Evolutionary conservation across 2,329 filamentous ascomycete genomes (phyloP), one percentile per base, ranked within the genome.

Genomic region (Phoma sp.): DNA sequence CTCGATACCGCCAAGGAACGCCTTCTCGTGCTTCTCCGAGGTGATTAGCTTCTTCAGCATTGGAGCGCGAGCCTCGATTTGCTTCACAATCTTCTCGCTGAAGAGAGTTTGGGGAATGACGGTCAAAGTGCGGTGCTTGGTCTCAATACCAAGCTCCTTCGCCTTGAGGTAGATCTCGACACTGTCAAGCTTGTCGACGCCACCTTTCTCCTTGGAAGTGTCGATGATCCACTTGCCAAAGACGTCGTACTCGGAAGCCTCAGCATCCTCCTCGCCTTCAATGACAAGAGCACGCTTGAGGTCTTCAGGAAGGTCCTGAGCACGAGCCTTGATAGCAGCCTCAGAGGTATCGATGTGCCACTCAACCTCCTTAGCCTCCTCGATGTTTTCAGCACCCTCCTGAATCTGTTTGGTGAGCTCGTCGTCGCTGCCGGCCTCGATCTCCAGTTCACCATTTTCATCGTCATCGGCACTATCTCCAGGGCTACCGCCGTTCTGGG

Each of bases 261-360:
- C 92, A 52, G 92, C 91, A 57, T 90, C 91, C 36, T 96, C 88
- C 9, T 88, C 91, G 11, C 88, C 92, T 53, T 90, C 90, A 56
- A 96, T 84, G 69, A 90, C 91, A 62, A 98, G 87, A 73, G 92
- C 90, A 74, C 91, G 88, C 85, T 97, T 96, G 74, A 99, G 89
- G 73, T 98, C 95, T 64, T 88, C 88, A n/a, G 95, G 92, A 45
- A 99, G 89, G 63, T 92, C 88, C 77, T 93, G 90, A 74, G 93
- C 91, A 77, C 95, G 95, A 68, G 93, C 93, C 80, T 90, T 93
- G 81, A 98, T 90, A 63, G 95, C 95, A 76, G 92, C 92, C 76
- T 93, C 92, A 61, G 93, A 97, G 81, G 96, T 95, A 76, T 99
- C 95, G 56, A 98, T 91, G 59, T 93, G 91, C 95, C 95, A 99